Percentiles rank a stretch among this genome's conserved stretches.
phyloP scores from a whole-genome alignment of 768 basidiomycete genomes.

The Artomyces pyxidatus region DNA sequence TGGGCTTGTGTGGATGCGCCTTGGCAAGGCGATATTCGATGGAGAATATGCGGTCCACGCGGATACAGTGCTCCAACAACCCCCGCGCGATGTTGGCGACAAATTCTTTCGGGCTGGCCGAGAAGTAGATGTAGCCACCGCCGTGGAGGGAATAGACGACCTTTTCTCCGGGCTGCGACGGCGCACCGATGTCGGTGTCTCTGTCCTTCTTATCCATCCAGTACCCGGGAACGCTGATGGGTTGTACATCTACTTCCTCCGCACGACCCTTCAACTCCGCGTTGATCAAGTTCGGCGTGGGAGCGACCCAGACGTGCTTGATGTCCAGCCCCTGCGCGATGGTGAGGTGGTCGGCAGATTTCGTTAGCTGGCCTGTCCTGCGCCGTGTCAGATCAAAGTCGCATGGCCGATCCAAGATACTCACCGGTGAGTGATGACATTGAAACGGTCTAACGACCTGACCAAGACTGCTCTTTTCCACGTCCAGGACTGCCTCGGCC shows the following conservation, averaged over 20 bases:
- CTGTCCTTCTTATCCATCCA: conserved; percentile 8
- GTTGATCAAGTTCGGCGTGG: conserved; percentile 3
- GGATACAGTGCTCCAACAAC: conserved; percentile 3
- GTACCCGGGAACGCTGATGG: conserved; percentile 13
- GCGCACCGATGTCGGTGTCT: not conserved
- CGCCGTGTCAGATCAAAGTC: too few relatives aligned
- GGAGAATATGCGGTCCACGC: conserved; percentile 4
- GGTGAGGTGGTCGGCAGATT: not conserved
- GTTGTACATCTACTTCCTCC: conserved; percentile 10
- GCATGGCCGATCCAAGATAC: too few relatives aligned
- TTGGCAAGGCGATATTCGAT: conserved; percentile 13
- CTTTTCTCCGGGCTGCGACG: conserved; percentile 4
- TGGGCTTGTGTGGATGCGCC: not conserved
- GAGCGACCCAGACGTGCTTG: conserved; percentile 11
- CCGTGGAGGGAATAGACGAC: conserved; percentile 13
- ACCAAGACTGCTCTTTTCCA: conserved; percentile 2
- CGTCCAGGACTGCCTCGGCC: conserved; percentile 8
- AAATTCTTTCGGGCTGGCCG: conserved; percentile 1
- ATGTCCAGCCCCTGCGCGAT: not conserved
- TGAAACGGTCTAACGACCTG: not conserved
- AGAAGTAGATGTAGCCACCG: conserved; percentile 6
- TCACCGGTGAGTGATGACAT: conserved; percentile 1
- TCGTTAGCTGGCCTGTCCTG: not conserved
- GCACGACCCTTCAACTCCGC: conserved; percentile 8
- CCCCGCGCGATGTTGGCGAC: not conserved